These are phyloP conservation scores for Penicillium vulpinum DNA, from an alignment of 2,329 filamentous ascomycete genomes.

Conservation along the genomic window DNA sequence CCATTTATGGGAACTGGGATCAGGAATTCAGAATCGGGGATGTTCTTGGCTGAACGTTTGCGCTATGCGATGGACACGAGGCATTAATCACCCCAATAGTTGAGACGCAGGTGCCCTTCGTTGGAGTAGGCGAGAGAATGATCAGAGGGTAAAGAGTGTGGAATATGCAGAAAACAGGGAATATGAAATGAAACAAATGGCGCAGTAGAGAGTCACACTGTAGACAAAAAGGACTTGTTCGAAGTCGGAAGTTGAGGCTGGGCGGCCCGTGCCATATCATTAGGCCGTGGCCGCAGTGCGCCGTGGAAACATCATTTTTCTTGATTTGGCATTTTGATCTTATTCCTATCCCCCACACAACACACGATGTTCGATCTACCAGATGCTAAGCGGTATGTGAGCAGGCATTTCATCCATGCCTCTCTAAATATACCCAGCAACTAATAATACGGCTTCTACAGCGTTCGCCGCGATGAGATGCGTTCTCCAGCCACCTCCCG, in stretches of 20 bases:
- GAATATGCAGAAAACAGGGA: constrained; percentile 6
- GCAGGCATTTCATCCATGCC: fast-evolving
- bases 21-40: background rate
- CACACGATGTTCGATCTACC: constrained; percentile 39
- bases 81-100: constrained; percentile 21
- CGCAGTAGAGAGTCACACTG: constrained; percentile 4
- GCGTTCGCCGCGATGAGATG: constrained; percentile 41
- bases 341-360: background rate
- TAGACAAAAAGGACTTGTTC: constrained; percentile 1
- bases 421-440: background rate
- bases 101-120: constrained; percentile 9
- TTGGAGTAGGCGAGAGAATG: background rate
- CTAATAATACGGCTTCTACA: constrained; percentile 16
- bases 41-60: constrained; percentile 9
- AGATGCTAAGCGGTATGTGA: constrained; percentile 37
- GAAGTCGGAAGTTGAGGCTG: constrained; percentile 15
- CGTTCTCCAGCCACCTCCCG: constrained; percentile 33
- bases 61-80: constrained; percentile 21
- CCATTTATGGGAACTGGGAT: constrained; percentile 37
- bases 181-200: constrained; percentile 8
- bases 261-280: constrained; percentile 27
- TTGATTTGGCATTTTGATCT: background rate
- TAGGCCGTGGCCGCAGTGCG: constrained; percentile 24
- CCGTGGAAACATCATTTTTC: constrained; percentile 15
- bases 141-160: constrained; percentile 18